Evolutionary conservation across 805 yeast species (phyloP), one percentile per base, ranked within the genome.

Genomic region (Wickerhamiella brachini): DNA sequence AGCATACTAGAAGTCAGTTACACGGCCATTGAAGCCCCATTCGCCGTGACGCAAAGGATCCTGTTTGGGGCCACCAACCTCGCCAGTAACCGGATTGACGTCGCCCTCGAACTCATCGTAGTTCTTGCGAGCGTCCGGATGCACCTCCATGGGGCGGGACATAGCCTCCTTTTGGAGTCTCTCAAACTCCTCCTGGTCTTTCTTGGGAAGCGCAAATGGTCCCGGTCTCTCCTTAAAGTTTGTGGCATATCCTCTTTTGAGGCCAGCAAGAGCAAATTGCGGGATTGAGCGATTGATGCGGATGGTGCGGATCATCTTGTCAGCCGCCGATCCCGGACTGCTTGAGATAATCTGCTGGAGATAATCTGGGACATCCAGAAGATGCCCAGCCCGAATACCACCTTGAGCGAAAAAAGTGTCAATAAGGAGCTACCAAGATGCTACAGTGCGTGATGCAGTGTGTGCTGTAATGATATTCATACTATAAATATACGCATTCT

Each of bases 61-160:
- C 66, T 93, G 97, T 62, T 93, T 93, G 23, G 98, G 98, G 0
- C 98, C 98, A 47, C 95, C 95, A 21, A 83, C 73, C 68, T 93
- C 98, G 2, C 98, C 98, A 0, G 98, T 93, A 48, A 64, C 76
- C 0, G 98, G 98, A 63, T 93, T 93, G 17, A 75, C 79, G 55
- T 88, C 89, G 1, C 98, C 98, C 67, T 89, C 95, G 63, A 93
- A 93, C 62, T 93, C 98, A 1, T 96, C 95, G 50, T 88, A 81
- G 3, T 88, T 81, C 65, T 83, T 79, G 64, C 83, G 74, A 56
- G 73, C 78, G 51, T 78, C 85, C 1, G 89, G 83, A 51, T 65
- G 80, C 58, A 81, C 77, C 4, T 72, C 69, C 6, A 85, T 84
- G 47, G 83, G 75, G 58, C 81, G 85, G 26, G 68, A 68, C 38